These are phyloP conservation scores for Aspergillus sp. DNA, from an alignment of 2,329 filamentous ascomycete genomes.

Conservation along the genomic window DNA sequence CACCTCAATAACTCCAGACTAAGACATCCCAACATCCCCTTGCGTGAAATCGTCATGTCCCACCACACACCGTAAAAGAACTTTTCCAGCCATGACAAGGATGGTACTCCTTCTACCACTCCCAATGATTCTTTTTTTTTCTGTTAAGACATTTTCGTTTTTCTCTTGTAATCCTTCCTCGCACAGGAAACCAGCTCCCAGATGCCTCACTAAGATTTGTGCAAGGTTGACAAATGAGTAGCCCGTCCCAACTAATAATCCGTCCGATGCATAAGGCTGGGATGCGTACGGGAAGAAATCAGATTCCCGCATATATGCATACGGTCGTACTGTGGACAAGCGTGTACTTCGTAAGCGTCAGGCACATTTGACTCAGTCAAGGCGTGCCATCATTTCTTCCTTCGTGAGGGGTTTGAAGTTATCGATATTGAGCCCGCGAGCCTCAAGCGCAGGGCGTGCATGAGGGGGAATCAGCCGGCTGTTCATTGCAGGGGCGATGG, in stretches of 20 bases:
- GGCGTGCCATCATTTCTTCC: conserved; percentile 94
- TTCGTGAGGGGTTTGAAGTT: conserved; percentile 88
- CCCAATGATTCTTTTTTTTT: conserved; percentile 5
- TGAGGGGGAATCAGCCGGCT: conserved; percentile 82
- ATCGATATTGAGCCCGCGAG: conserved; percentile 85
- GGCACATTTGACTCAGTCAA: conserved; percentile 68
- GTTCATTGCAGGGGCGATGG: conserved; percentile 89
- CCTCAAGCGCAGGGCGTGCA: conserved; percentile 68
- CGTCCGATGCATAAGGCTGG: conserved; percentile 31
- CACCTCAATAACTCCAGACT: conserved; percentile 38
- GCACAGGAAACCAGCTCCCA: conserved; percentile 22
- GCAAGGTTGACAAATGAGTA: conserved; percentile 27
- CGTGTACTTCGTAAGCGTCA: conserved; percentile 35
- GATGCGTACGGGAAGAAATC: conserved; percentile 25
- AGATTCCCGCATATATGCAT: conserved; percentile 30
- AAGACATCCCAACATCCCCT: conserved; percentile 28
- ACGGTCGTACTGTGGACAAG: conserved; percentile 35
- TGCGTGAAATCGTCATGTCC: conserved; percentile 30
- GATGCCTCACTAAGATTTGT: conserved; percentile 19
- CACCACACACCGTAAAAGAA: conserved; percentile 21
- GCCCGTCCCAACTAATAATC: conserved; percentile 29
- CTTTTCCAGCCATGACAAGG: conserved; percentile 25
- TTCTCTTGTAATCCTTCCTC: conserved; percentile 9
- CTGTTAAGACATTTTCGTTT: conserved; percentile 10
- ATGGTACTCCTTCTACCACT: conserved; percentile 13